Percentiles rank a stretch among this genome's conserved stretches.
Evolutionary conservation across 306 rosid species (phyloP).

Genomic region (Begonia loranthoides): DNA sequence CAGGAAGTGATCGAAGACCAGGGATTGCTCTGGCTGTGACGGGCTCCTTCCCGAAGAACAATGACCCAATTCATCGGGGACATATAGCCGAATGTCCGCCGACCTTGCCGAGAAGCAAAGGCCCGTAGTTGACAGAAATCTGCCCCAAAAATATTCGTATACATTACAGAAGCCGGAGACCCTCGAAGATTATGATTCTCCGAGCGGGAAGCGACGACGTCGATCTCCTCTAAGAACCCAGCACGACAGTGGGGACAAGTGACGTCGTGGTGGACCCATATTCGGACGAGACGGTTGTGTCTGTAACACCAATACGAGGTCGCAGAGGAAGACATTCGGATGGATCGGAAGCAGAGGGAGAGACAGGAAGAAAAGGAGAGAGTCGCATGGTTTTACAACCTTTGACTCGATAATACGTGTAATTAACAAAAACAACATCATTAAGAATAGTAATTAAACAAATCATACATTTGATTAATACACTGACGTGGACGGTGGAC

Average conservation of each 20-base stretch:
- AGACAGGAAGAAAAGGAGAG: too few species aligned
- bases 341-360: too few species aligned
- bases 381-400: too few species aligned
- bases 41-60: slow-evolving; percentile 35
- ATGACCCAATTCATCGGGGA: slow-evolving; percentile 67
- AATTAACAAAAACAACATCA: too few species aligned
- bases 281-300: slow-evolving; percentile 46
- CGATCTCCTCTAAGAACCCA: slow-evolving; percentile 62
- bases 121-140: slow-evolving; percentile 10
- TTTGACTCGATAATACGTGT: too few species aligned
- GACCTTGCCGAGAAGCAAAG: slow-evolving; percentile 14
- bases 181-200: slow-evolving; percentile 19
- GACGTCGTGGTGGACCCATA: too few species aligned
- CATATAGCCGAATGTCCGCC: slow-evolving; percentile 28
- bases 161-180: slow-evolving; percentile 13
- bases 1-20: slow-evolving; percentile 57
- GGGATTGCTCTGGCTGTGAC: slow-evolving; percentile 22
- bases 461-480: too few species aligned
- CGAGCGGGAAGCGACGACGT: slow-evolving; percentile 12
- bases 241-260: slow-evolving; percentile 44
- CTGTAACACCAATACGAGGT: slow-evolving; percentile 73
- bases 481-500: too few species aligned
- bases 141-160: slow-evolving; percentile 5
- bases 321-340: slow-evolving; percentile 23
- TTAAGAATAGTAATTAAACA: too few species aligned